A percentile compares a stretch with the other conserved stretches of the same genome.
phyloP scores from a whole-genome alignment of 2,329 filamentous ascomycete species.

The Knoxdaviesia capensis region DNA sequence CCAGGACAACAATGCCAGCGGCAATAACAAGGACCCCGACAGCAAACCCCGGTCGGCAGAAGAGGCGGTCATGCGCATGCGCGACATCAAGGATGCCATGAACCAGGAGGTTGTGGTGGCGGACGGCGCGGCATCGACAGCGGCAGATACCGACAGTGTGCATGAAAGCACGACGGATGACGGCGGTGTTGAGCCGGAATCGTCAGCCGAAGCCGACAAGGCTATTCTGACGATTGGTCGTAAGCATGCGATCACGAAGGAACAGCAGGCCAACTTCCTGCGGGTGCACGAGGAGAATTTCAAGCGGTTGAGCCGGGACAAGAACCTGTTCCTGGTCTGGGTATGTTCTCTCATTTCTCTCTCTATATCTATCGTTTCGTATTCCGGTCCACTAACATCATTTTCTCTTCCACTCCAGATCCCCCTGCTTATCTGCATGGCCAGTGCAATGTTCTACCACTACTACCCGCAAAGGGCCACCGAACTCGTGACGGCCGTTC shows the following conservation, averaged over 20 bases:
- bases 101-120: constrained; percentile 21
- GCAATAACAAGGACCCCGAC: constrained; percentile 14
- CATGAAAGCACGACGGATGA: constrained; percentile 15
- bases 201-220: constrained; percentile 17
- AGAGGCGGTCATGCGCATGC: constrained; percentile 24
- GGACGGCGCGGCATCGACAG: constrained; percentile 12
- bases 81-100: constrained; percentile 3
- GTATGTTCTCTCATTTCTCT: constrained; percentile 18
- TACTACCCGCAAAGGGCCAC: constrained; percentile 15
- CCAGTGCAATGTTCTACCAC: constrained; percentile 19
- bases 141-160: constrained; percentile 18
- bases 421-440: constrained; percentile 18
- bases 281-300: constrained; percentile 39
- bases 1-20: constrained; percentile 11
- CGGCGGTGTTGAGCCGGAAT: constrained; percentile 15
- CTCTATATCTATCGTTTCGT: background rate
- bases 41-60: constrained; percentile 37
- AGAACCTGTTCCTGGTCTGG: constrained; percentile 50
- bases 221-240: constrained; percentile 36
- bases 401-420: constrained; percentile 11
- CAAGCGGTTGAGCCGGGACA: constrained; percentile 42
- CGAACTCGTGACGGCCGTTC: constrained; percentile 6
- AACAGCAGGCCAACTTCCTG: constrained; percentile 43
- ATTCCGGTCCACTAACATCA: constrained; percentile 5
- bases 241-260: constrained; percentile 42